Evolutionary conservation across 1,284 basidiomycete species (phyloP).

Genomic region (Puccinia triticina): DNA sequence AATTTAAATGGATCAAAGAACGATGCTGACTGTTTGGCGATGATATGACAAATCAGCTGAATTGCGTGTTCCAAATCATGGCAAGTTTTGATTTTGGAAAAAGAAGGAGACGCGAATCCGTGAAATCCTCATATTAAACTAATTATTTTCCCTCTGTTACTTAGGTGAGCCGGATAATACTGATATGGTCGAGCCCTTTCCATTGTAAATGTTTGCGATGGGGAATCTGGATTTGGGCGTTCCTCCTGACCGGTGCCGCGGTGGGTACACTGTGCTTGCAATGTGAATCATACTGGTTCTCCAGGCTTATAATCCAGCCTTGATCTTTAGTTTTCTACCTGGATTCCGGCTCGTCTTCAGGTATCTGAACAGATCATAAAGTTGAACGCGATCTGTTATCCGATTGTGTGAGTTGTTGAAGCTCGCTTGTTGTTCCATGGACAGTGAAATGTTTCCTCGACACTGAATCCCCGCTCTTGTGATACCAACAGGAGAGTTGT

Average conservation of each 20-base stretch:
- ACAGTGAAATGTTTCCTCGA: not conserved
- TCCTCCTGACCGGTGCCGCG: not conserved
- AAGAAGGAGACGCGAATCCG: too few species aligned
- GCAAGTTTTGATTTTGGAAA: not conserved
- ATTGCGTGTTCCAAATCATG: constrained; percentile 26
- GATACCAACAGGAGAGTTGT: not conserved
- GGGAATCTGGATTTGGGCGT: not conserved
- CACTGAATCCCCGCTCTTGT: not conserved
- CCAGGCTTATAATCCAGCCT: not conserved
- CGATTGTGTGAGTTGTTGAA: not conserved
- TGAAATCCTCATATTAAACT: too few species aligned
- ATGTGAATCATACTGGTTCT: not conserved
- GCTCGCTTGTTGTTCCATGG: too few species aligned
- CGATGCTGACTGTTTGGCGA: not conserved
- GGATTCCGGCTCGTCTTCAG: constrained; percentile 4
- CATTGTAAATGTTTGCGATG: not conserved
- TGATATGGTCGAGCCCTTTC: not conserved
- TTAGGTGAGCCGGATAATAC: constrained; percentile 12
- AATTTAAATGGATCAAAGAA: too few species aligned
- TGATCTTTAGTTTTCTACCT: not conserved
- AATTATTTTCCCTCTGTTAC: not conserved
- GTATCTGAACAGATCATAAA: not conserved
- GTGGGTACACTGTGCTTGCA: not conserved
- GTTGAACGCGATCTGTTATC: not conserved
- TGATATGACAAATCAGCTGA: not conserved